phyloP scores from a whole-genome alignment of 2,329 filamentous ascomycete genomes.

The Nannizziopsis barbatae region DNA sequence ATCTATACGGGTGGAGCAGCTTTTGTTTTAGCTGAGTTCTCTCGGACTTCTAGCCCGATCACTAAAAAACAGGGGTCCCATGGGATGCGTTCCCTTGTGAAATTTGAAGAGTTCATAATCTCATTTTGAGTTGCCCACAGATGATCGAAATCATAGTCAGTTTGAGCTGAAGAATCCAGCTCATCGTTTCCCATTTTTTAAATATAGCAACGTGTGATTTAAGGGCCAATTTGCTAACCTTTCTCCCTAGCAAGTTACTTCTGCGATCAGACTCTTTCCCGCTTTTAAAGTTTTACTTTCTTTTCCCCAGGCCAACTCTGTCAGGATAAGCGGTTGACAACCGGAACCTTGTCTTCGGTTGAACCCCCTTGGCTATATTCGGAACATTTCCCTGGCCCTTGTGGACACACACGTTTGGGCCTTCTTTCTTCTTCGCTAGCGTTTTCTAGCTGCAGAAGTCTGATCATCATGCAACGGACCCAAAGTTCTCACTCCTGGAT shows the following conservation, averaged over 20 bases:
- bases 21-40: constrained; percentile 2
- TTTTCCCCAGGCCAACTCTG: no score
- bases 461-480: constrained; percentile 7
- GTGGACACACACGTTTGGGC: constrained; percentile 4
- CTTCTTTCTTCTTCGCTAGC: not conserved
- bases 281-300: no score
- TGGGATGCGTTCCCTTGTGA: not conserved
- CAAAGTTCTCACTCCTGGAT: constrained; percentile 1
- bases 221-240: no score
- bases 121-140: not conserved
- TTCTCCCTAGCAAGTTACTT: no score
- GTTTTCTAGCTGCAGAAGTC: constrained; percentile 10
- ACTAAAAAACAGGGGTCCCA: constrained; percentile 5
- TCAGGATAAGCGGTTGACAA: no score
- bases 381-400: constrained; percentile 5
- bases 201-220: no score
- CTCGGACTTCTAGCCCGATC: not conserved
- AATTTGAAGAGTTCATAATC: not conserved
- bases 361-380: constrained; percentile 8
- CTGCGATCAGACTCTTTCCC: no score
- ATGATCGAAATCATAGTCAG: no score
- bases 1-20: not conserved
- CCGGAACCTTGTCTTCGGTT: constrained; percentile 2
- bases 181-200: no score
- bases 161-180: no score